Conservation (phyloP, 2,329 filamentous ascomycete species). For the Pseudogymnoascus sp. region DNA sequence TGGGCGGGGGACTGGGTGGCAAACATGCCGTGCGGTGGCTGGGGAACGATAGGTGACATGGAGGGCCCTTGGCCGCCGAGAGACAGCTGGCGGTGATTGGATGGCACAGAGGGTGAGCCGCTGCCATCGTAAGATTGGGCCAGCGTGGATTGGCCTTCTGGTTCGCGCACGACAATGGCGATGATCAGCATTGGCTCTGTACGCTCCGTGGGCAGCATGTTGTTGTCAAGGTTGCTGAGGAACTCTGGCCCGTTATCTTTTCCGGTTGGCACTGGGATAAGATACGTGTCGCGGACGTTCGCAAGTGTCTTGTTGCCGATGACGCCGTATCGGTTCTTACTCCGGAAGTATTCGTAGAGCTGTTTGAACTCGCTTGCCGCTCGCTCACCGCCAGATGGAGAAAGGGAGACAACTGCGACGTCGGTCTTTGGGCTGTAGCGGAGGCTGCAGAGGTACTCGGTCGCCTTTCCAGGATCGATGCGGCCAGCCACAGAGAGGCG, state of each 20-base stretch:
- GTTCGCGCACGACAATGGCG: constrained; percentile 74
- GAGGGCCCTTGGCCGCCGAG: constrained; percentile 38
- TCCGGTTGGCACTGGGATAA: constrained; percentile 75
- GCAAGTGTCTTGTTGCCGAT: constrained; percentile 63
- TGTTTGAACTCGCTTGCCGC: constrained; percentile 59
- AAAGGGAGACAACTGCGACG: constrained; percentile 70
- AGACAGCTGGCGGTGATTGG: constrained; percentile 38
- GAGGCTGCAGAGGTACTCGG: constrained; percentile 83
- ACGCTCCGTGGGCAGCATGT: constrained; percentile 63
- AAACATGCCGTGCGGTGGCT: constrained; percentile 26
- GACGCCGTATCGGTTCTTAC: constrained; percentile 78
- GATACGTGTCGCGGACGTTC: constrained; percentile 82
- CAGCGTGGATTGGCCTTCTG: constrained; percentile 17
- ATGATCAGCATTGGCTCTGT: constrained; percentile 72
- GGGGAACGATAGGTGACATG: constrained; percentile 47
- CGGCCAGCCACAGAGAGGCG: constrained; percentile 66
- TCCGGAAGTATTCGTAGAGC: constrained; percentile 81
- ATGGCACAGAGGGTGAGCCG: constrained; percentile 29
- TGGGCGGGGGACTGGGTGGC: constrained; percentile 14
- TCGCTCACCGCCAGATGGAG: constrained; percentile 49
- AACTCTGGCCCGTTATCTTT: constrained; percentile 66
- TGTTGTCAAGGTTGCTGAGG: constrained; percentile 79
- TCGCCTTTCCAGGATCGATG: constrained; percentile 73
- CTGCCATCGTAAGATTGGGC: constrained; percentile 21
- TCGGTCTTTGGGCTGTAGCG: constrained; percentile 77